Evolutionary conservation across 106 monocot genomes (phyloP).

Genomic region (Dendrobium catenatum): DNA sequence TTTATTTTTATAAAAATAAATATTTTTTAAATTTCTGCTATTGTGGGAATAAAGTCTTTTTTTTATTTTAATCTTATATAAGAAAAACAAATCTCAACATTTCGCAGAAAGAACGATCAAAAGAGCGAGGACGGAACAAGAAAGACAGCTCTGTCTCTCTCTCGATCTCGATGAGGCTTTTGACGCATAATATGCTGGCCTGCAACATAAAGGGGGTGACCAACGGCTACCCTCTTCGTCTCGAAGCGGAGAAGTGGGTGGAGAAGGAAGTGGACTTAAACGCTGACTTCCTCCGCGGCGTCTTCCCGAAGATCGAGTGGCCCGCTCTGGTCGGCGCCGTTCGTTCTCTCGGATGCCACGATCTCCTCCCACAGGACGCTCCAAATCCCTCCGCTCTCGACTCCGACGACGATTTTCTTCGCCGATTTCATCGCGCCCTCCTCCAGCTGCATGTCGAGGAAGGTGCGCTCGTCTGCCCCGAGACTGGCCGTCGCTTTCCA

Average conservation of each 20-base stretch:
- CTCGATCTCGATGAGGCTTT: conserved; percentile 53
- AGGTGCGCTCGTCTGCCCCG: conserved; percentile 82
- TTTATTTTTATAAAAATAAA: too few relatives aligned
- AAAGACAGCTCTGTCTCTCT: too few relatives aligned
- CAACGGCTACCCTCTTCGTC: conserved; percentile 70
- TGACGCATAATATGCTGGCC: conserved; percentile 93
- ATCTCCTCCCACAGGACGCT: conserved; percentile 52
- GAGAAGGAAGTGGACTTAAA: conserved; percentile 69
- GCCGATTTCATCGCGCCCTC: conserved; percentile 71
- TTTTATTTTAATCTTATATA: too few relatives aligned
- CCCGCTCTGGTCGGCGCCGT: conserved; percentile 7
- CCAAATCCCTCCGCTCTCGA: conserved; percentile 20
- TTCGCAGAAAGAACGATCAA: too few relatives aligned
- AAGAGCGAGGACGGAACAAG: too few relatives aligned
- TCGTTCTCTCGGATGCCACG: conserved; percentile 27
- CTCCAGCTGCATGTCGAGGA: conserved; percentile 84
- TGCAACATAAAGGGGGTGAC: conserved; percentile 82
- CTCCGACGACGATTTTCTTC: conserved; percentile 53
- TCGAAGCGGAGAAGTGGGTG: conserved; percentile 56
- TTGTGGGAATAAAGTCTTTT: too few relatives aligned
- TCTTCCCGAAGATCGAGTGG: conserved; percentile 23
- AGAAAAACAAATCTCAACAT: too few relatives aligned
- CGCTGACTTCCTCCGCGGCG: conserved; percentile 67
- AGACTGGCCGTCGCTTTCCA: conserved; percentile 67
- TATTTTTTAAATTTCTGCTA: too few relatives aligned